phyloP scores from a whole-genome alignment of 768 basidiomycete genomes.

The Kwoniella shandongensis region DNA sequence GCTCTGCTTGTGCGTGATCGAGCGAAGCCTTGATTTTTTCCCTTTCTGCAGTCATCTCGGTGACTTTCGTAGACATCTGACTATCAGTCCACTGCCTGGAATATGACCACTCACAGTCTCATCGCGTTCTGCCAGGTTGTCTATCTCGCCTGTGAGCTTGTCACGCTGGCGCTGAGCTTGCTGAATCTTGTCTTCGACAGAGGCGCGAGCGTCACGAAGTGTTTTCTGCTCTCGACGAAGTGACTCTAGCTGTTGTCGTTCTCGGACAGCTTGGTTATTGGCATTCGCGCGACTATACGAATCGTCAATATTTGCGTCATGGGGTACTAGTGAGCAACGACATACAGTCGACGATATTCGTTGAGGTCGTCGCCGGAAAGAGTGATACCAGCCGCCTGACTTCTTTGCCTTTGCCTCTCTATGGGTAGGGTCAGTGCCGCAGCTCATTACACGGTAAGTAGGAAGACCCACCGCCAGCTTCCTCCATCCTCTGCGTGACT shows the following conservation, averaged over 20 bases:
- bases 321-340: no score
- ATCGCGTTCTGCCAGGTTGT: conserved; percentile 35
- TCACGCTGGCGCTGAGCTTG: conserved; percentile 63
- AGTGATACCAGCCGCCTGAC: conserved; percentile 68
- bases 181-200: conserved; percentile 69
- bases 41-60: conserved; percentile 64
- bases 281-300: conserved; percentile 70
- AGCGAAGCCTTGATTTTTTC: conserved; percentile 69
- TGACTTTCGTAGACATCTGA: conserved; percentile 61
- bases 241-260: conserved; percentile 80
- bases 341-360: conserved; percentile 80
- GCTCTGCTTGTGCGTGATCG: conserved; percentile 81
- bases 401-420: conserved; percentile 74
- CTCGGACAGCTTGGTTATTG: conserved; percentile 74
- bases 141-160: conserved; percentile 54
- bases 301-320: not conserved
- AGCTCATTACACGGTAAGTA: not conserved
- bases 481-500: conserved; percentile 69
- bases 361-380: conserved; percentile 79
- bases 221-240: conserved; percentile 81
- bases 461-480: conserved; percentile 67
- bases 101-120: conserved; percentile 21
- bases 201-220: conserved; percentile 62
- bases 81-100: not conserved
- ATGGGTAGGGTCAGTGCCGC: conserved; percentile 7